These are phyloP conservation scores for Ophiostoma novo-ulmi DNA, from an alignment of 2,329 filamentous ascomycete genomes.

Conservation along the genomic window DNA sequence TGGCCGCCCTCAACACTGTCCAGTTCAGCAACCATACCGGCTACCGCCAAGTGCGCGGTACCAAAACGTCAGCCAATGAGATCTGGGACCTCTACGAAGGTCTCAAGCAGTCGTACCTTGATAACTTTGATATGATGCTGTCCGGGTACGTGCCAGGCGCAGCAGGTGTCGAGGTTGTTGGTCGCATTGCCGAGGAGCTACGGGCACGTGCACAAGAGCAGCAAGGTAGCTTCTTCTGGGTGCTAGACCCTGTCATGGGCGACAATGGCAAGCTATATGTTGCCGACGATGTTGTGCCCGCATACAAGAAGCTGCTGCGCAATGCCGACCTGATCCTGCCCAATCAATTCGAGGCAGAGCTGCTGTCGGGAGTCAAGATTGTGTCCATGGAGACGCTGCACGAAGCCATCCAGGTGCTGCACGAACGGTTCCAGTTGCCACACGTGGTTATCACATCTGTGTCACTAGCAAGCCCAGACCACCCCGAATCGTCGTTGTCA, in stretches of 20 bases:
- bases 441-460: conserved; percentile 93
- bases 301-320: conserved; percentile 73
- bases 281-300: conserved; percentile 82
- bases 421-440: conserved; percentile 69
- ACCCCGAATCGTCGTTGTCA: conserved; percentile 43
- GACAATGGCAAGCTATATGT: conserved; percentile 92
- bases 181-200: conserved; percentile 75
- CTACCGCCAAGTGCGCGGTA: conserved; percentile 83
- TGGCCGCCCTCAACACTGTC: conserved; percentile 90
- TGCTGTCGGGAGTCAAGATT: conserved; percentile 81
- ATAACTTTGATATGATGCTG: conserved; percentile 88
- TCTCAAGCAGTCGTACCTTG: conserved; percentile 74
- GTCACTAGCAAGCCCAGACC: conserved; percentile 53
- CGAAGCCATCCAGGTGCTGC: conserved; percentile 69
- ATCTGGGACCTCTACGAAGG: conserved; percentile 81
- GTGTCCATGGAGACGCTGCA: conserved; percentile 66
- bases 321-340: conserved; percentile 89
- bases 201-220: conserved; percentile 54
- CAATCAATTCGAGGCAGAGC: conserved; percentile 96
- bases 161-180: conserved; percentile 75
- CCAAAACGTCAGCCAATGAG: conserved; percentile 72
- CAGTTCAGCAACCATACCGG: conserved; percentile 98
- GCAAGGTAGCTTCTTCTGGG: conserved; percentile 85
- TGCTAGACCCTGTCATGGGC: conserved; percentile 96
- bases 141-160: conserved; percentile 92